Conservation (phyloP, 495 filamentous ascomycete species). For the Rostrohypoxylon terebratum region DNA sequence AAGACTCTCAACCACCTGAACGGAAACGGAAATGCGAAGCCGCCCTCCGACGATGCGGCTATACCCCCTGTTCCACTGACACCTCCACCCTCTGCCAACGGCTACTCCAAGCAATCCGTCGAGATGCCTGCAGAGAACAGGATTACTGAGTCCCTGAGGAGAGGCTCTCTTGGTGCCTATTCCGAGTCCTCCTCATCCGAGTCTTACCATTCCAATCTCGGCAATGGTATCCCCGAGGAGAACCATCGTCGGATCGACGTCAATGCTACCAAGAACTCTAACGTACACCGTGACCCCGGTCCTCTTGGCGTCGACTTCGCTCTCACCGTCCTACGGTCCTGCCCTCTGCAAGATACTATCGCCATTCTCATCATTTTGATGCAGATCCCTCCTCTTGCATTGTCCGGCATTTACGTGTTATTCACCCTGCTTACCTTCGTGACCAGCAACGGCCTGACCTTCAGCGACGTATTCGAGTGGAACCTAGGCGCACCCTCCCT, state of each 20-base stretch:
- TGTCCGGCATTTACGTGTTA: slow-evolving; percentile 90
- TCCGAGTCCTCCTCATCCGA: slow-evolving; percentile 65
- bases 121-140: slow-evolving; percentile 57
- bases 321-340: slow-evolving; percentile 88
- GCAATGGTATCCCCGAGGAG: slow-evolving; percentile 57
- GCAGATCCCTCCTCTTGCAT: slow-evolving; percentile 90
- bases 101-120: slow-evolving; percentile 52
- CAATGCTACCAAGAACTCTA: slow-evolving; percentile 73
- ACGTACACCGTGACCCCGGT: slow-evolving; percentile 70
- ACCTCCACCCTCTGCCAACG: slow-evolving; percentile 53
- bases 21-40: slow-evolving; percentile 64
- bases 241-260: slow-evolving; percentile 71
- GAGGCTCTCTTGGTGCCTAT: slow-evolving; percentile 59
- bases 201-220: slow-evolving; percentile 52
- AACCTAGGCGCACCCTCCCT: slow-evolving; percentile 75
- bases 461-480: slow-evolving; percentile 64
- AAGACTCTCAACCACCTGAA: slow-evolving; percentile 70
- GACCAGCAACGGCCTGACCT: slow-evolving; percentile 65
- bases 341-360: slow-evolving; percentile 94
- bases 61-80: slow-evolving; percentile 56
- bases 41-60: slow-evolving; percentile 62
- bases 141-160: slow-evolving; percentile 54
- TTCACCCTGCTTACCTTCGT: slow-evolving; percentile 96
- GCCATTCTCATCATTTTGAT: slow-evolving; percentile 97
- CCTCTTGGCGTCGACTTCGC: slow-evolving; percentile 71